Conservation (phyloP, 2,329 filamentous ascomycete genomes). For the Lachnellula arida region DNA sequence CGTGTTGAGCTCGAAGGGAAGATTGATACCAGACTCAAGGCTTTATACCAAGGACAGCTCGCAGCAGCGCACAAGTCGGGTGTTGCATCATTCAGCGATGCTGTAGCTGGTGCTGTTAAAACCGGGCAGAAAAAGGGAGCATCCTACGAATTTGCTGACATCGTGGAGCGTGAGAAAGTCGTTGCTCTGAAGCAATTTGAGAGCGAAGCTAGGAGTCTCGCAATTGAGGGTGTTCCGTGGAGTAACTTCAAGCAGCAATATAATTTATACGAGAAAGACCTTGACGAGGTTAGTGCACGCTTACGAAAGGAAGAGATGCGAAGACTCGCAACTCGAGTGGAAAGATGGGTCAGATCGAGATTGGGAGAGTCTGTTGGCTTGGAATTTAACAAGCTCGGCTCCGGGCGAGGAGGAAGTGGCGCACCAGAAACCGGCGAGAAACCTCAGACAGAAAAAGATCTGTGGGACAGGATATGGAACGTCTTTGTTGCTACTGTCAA, state of each 20-base stretch:
- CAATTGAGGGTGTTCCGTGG: constrained; percentile 79
- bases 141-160: constrained; percentile 90
- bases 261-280: constrained; percentile 77
- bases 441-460: constrained; percentile 69
- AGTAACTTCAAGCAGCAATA: constrained; percentile 81
- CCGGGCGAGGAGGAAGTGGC: constrained; percentile 75
- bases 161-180: constrained; percentile 78
- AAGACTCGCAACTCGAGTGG: constrained; percentile 80
- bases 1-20: constrained; percentile 78
- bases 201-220: constrained; percentile 65
- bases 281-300: constrained; percentile 80
- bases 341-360: constrained; percentile 88
- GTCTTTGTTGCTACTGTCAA: constrained; percentile 78
- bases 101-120: constrained; percentile 84
- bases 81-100: constrained; percentile 77
- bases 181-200: constrained; percentile 72
- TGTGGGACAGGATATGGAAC: constrained; percentile 95
- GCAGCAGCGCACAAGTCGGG: constrained; percentile 85
- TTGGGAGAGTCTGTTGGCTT: constrained; percentile 83
- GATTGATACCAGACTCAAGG: constrained; percentile 82
- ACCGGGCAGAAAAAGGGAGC: constrained; percentile 86
- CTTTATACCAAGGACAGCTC: constrained; percentile 84
- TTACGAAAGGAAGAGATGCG: constrained; percentile 95
- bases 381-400: constrained; percentile 94
- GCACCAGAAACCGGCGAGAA: constrained; percentile 75